Percentiles rank a stretch among this genome's conserved stretches.
phyloP scores from a whole-genome alignment of 2,329 filamentous ascomycete species.

The Penicillium freii region DNA sequence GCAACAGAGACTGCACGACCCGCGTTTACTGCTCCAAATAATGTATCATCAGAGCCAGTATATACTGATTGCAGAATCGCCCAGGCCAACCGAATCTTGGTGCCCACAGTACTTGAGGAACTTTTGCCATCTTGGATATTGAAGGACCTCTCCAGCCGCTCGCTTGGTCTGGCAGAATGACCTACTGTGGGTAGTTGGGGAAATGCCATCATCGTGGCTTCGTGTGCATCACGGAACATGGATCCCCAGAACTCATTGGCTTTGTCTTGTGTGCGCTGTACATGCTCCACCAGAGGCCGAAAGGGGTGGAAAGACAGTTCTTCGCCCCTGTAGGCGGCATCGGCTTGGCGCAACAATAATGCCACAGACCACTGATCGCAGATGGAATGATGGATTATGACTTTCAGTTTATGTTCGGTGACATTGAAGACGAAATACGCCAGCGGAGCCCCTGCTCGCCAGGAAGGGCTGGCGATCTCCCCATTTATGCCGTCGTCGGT shows the following conservation, averaged over 20 bases:
- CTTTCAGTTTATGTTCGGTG: neutral
- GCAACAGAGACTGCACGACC: slow-evolving; percentile 11
- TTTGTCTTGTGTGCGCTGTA: neutral
- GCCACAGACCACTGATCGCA: slow-evolving; percentile 23
- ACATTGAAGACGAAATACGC: slow-evolving; percentile 7
- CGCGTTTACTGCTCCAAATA: slow-evolving; percentile 14
- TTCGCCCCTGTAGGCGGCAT: slow-evolving; percentile 13
- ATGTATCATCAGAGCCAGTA: slow-evolving; percentile 5
- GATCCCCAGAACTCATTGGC: neutral
- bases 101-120: slow-evolving; percentile 2
- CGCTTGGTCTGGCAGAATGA: slow-evolving; percentile 1
- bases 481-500: neutral
- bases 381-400: slow-evolving; percentile 19
- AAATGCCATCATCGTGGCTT: neutral
- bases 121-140: neutral
- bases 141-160: neutral
- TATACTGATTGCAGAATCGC: slow-evolving; percentile 14
- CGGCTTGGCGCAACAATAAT: slow-evolving; percentile 12
- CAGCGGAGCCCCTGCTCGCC: slow-evolving; percentile 5
- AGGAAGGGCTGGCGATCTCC: neutral
- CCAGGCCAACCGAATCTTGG: slow-evolving; percentile 16
- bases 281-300: slow-evolving; percentile 16
- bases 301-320: slow-evolving; percentile 10
- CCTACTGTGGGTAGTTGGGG: slow-evolving; percentile 1
- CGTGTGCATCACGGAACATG: neutral